These are phyloP conservation scores for Arthromyces matolae DNA, from an alignment of 768 basidiomycete species.

Conservation along the genomic window DNA sequence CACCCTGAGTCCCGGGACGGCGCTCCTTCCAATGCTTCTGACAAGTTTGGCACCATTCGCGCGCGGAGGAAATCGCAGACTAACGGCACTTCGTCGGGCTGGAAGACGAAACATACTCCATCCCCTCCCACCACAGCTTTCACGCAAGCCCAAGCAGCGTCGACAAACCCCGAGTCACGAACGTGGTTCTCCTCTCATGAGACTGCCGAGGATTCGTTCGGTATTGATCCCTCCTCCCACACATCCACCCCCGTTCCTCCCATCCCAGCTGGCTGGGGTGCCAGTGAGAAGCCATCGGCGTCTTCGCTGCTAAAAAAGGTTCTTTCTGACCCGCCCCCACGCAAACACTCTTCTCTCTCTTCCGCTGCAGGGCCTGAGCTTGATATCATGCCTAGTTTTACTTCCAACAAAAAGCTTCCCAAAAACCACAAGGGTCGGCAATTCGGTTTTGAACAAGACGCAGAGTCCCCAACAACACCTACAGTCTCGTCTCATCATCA, in stretches of 20 bases:
- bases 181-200: background rate
- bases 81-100: constrained; percentile 16
- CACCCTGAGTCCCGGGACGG: constrained; percentile 1
- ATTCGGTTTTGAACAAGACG: constrained; percentile 15
- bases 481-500: constrained; percentile 10
- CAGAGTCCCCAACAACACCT: constrained; percentile 12
- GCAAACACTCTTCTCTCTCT: constrained; percentile 8
- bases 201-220: background rate
- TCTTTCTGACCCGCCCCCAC: constrained; percentile 9
- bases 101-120: constrained; percentile 15
- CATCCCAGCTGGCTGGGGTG: constrained; percentile 14
- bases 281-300: constrained; percentile 12
- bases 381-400: background rate
- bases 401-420: constrained; percentile 24
- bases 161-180: background rate
- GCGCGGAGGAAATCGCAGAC: constrained; percentile 11
- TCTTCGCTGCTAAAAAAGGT: constrained; percentile 12
- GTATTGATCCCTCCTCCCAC: background rate
- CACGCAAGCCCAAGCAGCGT: constrained; percentile 4
- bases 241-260: constrained; percentile 9
- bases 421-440: constrained; percentile 29
- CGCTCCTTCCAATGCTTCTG: background rate
- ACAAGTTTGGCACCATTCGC: constrained; percentile 6
- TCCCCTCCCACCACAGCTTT: constrained; percentile 8
- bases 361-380: constrained; percentile 4